Base-by-base conservation (phyloP, 768 basidiomycete species). In the Clitopilus hobsonii region DNA sequence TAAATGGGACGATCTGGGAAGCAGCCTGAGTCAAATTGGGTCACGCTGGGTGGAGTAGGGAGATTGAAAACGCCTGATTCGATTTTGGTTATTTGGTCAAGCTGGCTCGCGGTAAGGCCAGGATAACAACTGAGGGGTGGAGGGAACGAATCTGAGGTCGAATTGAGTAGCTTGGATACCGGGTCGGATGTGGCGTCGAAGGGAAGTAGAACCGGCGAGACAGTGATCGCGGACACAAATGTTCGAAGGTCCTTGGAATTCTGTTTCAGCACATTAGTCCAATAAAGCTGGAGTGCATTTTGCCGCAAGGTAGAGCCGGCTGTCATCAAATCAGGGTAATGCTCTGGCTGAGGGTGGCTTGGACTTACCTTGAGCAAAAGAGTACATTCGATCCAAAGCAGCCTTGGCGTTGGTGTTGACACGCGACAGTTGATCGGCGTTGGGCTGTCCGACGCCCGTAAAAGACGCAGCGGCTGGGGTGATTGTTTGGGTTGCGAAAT, bases 81-180 rank as follows among this genome's bases (percentile, higher is more conserved):
- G 29, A 88, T 63, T 14, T 67, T 53, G 60, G 76, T 75, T 49
- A 85, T 65, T 52, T 68, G 64, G 26, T 76, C 63, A 28, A 75
- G 57, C 57, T 80, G 74, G 11, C 68, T 56, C 11, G 67, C 49
- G 25, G 64, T 65, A 10, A 86, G 68, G 23, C 71, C 69, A n/a
- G 86, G 84, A 62, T 81, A 85, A 62, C 86, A 88, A 11, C 78
- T 73, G 1, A 84, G 63, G 0, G 86, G 83, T 10, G 83, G 79
- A 7, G 86, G 84, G 61, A 86, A 86, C 11, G 73, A 64, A 3
- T 68, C 58, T 14, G 72, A 63, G 5, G 76, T 58, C 13, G 78
- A 73, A 55, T 69, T 69, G 50, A 85, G 67, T 16, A 83, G 61
- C 25, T 68, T 66, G 14, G 70, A 63, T 27, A 84, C 63, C 7